Evolutionary conservation across 2,329 filamentous ascomycete species (phyloP).

Genomic region (Aureobasidium mangrovei): DNA sequence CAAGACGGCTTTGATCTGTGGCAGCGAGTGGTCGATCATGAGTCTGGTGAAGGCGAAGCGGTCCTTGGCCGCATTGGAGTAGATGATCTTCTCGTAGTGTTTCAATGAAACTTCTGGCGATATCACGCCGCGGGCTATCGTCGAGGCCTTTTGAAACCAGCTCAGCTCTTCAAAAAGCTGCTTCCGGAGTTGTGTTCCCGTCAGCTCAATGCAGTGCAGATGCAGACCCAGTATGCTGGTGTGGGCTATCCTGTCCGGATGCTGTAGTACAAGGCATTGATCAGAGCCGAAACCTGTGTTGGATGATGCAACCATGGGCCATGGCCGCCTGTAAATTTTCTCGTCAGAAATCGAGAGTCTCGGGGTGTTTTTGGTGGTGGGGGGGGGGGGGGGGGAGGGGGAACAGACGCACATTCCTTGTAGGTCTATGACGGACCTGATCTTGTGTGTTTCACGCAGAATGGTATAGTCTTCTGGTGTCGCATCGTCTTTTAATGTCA

Average conservation of each 20-base stretch:
- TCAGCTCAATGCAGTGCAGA: neutral
- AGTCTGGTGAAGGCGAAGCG: neutral
- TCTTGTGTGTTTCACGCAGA: neutral
- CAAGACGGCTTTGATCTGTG: slow-evolving; percentile 3
- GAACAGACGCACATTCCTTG: neutral
- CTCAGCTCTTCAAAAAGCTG: neutral
- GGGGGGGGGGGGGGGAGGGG: no score
- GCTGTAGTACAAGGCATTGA: neutral
- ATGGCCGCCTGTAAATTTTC: neutral
- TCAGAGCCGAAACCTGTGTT: no score
- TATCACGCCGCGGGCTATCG: neutral
- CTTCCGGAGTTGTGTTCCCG: neutral
- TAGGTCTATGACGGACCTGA: slow-evolving; percentile 1
- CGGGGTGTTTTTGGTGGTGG: no score
- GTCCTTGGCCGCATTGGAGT: neutral
- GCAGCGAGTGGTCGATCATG: neutral
- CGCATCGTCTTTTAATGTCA: neutral
- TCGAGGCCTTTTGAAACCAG: neutral
- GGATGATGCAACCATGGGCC: neutral
- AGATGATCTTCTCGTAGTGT: neutral
- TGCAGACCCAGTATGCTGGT: neutral
- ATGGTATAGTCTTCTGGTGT: neutral
- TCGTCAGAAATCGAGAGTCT: neutral
- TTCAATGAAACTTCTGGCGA: neutral
- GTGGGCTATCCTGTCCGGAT: neutral